Evolutionary conservation across 2,329 filamentous ascomycete species (phyloP).

Genomic region (Neofusicoccum umdonicola): DNA sequence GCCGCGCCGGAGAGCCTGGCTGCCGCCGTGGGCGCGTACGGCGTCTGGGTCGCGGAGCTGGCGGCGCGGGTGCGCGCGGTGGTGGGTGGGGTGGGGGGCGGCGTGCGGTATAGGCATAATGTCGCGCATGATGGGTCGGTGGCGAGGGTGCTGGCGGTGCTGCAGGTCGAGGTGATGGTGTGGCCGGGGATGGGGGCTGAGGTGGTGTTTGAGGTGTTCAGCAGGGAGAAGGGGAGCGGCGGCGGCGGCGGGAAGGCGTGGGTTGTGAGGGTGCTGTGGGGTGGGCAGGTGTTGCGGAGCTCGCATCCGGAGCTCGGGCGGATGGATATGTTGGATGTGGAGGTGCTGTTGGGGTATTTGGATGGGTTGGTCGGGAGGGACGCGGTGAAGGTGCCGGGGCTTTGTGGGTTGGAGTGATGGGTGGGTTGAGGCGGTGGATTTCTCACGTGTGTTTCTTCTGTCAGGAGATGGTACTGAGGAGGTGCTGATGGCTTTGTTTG

Average conservation of each 20-base stretch:
- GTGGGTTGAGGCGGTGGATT: no score
- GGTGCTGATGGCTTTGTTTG: no score
- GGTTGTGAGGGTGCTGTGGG: constrained; percentile 62
- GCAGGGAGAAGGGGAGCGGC: constrained; percentile 22
- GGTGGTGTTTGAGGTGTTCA: constrained; percentile 70
- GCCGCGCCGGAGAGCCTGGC: constrained; percentile 53
- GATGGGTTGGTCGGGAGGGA: constrained; percentile 64
- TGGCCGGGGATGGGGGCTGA: constrained; percentile 84
- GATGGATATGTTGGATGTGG: constrained; percentile 69
- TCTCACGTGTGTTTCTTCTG: no score
- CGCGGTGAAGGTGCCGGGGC: constrained; percentile 40
- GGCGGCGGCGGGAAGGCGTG: neutral
- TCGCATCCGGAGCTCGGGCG: constrained; percentile 66
- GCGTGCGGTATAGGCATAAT: constrained; percentile 66
- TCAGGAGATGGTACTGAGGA: neutral
- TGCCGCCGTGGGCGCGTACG: constrained; percentile 61
- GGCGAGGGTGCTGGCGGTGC: constrained; percentile 63
- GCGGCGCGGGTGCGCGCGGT: constrained; percentile 62
- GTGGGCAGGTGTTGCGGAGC: constrained; percentile 64
- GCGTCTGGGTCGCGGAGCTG: constrained; percentile 73
- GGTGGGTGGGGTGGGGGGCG: constrained; percentile 34
- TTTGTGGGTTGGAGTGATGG: constrained; percentile 7
- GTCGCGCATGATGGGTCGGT: constrained; percentile 77
- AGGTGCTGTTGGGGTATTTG: constrained; percentile 66
- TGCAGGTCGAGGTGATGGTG: constrained; percentile 74